phyloP scores from a whole-genome alignment of 2,329 filamentous ascomycete species.

The Aspergillus thermomutatus region DNA sequence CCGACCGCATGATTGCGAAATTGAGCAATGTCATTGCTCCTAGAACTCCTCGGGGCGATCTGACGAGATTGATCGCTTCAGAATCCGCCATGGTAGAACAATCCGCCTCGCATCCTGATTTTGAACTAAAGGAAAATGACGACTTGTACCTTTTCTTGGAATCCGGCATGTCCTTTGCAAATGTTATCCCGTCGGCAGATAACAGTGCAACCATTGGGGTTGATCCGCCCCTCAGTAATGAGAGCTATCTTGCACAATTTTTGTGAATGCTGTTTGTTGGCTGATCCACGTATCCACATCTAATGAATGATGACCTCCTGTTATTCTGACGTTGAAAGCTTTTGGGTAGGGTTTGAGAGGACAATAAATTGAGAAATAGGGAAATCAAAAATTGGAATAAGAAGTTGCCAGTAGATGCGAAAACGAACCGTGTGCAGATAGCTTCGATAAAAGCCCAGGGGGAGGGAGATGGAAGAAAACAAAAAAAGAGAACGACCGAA shows the following conservation, averaged over 20 bases:
- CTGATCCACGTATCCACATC: not conserved
- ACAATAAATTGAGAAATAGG: not conserved
- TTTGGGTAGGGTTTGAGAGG: not conserved
- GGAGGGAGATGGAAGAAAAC: not conserved
- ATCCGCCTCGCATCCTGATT: not conserved
- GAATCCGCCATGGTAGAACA: not conserved
- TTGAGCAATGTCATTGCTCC: not conserved
- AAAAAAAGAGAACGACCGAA: conserved; percentile 6
- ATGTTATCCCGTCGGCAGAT: not conserved
- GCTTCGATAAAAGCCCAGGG: not conserved
- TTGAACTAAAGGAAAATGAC: not conserved
- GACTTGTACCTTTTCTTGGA: not conserved
- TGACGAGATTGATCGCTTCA: not conserved
- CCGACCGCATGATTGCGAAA: not conserved
- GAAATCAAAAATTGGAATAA: not conserved
- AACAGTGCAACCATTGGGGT: not conserved
- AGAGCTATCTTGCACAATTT: not conserved
- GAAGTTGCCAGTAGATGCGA: no score
- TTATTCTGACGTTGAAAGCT: not conserved
- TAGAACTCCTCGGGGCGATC: not conserved
- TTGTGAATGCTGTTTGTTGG: not conserved
- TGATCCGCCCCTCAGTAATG: not conserved
- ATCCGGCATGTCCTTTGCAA: not conserved
- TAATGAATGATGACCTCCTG: not conserved
- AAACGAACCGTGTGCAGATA: not conserved